These are phyloP conservation scores for Exophiala alcalophila DNA, from an alignment of 2,329 filamentous ascomycete genomes.

Conservation along the genomic window DNA sequence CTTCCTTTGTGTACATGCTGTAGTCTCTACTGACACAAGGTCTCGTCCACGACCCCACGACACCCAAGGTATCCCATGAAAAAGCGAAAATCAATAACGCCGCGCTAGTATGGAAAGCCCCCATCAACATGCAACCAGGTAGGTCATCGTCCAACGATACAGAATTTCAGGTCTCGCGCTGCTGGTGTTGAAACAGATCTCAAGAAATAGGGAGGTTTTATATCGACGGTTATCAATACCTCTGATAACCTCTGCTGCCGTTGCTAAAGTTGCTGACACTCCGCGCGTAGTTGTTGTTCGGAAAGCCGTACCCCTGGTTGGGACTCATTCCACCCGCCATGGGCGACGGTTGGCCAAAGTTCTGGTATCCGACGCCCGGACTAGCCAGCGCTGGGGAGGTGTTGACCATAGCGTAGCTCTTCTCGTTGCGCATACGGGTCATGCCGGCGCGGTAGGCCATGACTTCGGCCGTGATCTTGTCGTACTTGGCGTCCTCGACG, in stretches of 20 bases:
- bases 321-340: slow-evolving; percentile 22
- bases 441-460: slow-evolving; percentile 32
- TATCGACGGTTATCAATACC: slow-evolving; percentile 19
- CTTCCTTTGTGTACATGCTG: no score
- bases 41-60: no score
- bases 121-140: no score
- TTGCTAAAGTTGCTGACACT: slow-evolving; percentile 9
- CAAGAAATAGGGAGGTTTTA: no score
- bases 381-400: slow-evolving; percentile 20
- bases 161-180: no score
- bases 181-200: no score
- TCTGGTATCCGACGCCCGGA: slow-evolving; percentile 13
- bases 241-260: slow-evolving; percentile 23
- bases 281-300: slow-evolving; percentile 6
- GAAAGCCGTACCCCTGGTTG: slow-evolving; percentile 14
- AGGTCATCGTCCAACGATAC: no score
- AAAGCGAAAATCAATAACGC: no score
- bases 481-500: slow-evolving; percentile 48
- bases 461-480: slow-evolving; percentile 39
- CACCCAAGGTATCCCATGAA: no score
- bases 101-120: no score
- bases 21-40: no score
- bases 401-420: slow-evolving; percentile 15
- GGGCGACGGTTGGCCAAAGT: slow-evolving; percentile 15
- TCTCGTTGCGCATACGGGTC: slow-evolving; percentile 24